Conservation (phyloP, 2,329 filamentous ascomycete species). For the Phymatotrichopsis omnivora region DNA sequence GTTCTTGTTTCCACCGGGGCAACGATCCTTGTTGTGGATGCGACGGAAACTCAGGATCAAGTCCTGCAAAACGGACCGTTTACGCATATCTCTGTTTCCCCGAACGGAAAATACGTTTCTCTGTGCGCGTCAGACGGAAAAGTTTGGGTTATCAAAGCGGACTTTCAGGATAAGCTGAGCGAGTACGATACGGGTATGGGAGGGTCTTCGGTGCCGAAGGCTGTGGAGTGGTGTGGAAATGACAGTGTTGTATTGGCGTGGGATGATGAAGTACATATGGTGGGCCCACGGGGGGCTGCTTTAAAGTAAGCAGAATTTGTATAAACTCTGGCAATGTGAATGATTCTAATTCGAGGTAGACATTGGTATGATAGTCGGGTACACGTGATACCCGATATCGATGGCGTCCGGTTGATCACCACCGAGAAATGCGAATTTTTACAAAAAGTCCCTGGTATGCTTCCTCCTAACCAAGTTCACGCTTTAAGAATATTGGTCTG, state of each 20-base stretch:
- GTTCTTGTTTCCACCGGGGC: slow-evolving; percentile 74
- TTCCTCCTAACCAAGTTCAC: slow-evolving; percentile 3
- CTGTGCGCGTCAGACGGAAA: slow-evolving; percentile 78
- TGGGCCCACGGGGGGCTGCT: slow-evolving; percentile 71
- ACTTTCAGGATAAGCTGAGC: slow-evolving; percentile 85
- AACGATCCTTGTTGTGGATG: slow-evolving; percentile 79
- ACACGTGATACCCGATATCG: slow-evolving; percentile 75
- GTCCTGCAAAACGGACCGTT: slow-evolving; percentile 88
- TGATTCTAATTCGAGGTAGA: slow-evolving; percentile 37
- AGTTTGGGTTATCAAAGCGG: slow-evolving; percentile 85
- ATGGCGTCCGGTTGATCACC: slow-evolving; percentile 82
- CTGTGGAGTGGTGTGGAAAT: slow-evolving; percentile 92
- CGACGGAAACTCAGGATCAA: slow-evolving; percentile 81
- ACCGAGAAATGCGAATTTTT: slow-evolving; percentile 95
- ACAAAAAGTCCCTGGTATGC: slow-evolving; percentile 68
- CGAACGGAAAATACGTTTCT: slow-evolving; percentile 78
- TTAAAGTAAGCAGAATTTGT: slow-evolving; percentile 42
- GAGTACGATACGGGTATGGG: slow-evolving; percentile 69
- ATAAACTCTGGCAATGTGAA: neutral
- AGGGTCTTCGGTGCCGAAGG: slow-evolving; percentile 72
- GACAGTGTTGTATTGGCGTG: slow-evolving; percentile 88
- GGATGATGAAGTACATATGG: slow-evolving; percentile 94
- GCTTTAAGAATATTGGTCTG: neutral
- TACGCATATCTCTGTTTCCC: slow-evolving; percentile 78
- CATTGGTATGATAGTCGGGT: slow-evolving; percentile 89